Evolutionary conservation across 2,329 filamentous ascomycete genomes (phyloP), one percentile per base, ranked within the genome.

Genomic region (Capronia coronata): DNA sequence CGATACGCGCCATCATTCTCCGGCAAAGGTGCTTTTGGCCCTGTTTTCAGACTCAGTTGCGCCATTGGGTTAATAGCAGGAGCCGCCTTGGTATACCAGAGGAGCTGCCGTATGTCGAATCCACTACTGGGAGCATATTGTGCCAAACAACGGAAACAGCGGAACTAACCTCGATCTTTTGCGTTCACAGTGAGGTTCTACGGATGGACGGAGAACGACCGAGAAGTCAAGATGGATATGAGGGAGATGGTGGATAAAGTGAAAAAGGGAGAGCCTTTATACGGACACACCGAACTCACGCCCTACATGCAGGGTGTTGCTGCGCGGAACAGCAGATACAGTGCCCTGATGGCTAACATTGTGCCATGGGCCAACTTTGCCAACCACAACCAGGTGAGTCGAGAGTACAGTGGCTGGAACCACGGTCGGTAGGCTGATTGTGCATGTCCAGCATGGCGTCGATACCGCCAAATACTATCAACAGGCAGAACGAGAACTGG

Each of bases 381-480:
- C 65, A 97, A 98, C 72, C 93, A 98, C 72, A 83, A 80, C 66
- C 79, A 82, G 67, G 76, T 78, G 63, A 60, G 69, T 61, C n/a
- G n/a, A n/a, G n/a, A n/a, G 42, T 14, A 11, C 14, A 3, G 37
- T n/a, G 27, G 39, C 22, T 48, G 32, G 8, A 18, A 14, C n/a
- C 23, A 21, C 42, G n/a, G 37, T 25, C 18, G 23, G 37, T 38
- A 43, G 52, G 34, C 39, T 46, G 27, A 46, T 49, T 46, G 38
- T 51, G 63, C 49, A 62, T 51, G 46, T 30, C 30, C 52, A 94
- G 79, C 93, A 98, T 68, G 93, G 93, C 61, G 87, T 98, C 51
- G 93, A 98, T 68, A 98, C 93, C 25, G 89, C 91, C 58, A 98
- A 98, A 75, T 98, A 98, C 75, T 98, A 94, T 71, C 84, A 84